These are phyloP conservation scores for Ambrosiella xylebori DNA, from an alignment of 2,329 filamentous ascomycete species.

Conservation along the genomic window DNA sequence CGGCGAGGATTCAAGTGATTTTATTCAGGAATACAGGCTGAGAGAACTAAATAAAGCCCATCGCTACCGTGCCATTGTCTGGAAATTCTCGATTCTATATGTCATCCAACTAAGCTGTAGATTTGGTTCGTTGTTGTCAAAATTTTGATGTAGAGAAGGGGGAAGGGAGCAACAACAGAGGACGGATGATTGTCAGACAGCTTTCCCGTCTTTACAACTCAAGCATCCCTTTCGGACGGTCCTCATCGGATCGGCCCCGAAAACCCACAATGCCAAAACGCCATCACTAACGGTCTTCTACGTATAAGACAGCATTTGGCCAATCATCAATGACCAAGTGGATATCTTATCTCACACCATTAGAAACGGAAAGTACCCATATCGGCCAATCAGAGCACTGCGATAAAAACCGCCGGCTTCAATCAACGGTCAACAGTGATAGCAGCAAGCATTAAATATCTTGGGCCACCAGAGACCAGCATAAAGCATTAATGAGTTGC, in stretches of 20 bases:
- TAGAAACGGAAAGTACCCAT: background rate
- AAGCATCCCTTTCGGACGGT: background rate
- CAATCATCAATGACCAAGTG: background rate
- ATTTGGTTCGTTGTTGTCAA: background rate
- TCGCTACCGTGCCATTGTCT: background rate
- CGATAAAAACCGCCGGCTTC: conserved; percentile 1
- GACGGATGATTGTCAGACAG: too few relatives aligned
- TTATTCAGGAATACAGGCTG: background rate
- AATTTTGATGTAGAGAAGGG: background rate
- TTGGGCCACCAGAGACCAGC: background rate
- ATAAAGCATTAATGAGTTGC: background rate
- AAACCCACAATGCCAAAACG: background rate
- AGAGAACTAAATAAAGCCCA: background rate
- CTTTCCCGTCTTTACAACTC: background rate
- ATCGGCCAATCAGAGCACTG: conserved; percentile 1
- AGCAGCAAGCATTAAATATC: background rate
- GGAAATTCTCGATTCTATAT: background rate
- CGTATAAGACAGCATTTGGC: too few relatives aligned
- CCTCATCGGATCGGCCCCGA: background rate
- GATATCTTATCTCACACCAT: background rate
- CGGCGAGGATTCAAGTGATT: background rate
- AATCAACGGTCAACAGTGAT: background rate
- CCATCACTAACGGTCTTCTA: background rate
- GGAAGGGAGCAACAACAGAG: background rate
- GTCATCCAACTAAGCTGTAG: background rate